Base-by-base conservation (phyloP, 2,329 filamentous ascomycete species). In the Fusarium anguioides region DNA sequence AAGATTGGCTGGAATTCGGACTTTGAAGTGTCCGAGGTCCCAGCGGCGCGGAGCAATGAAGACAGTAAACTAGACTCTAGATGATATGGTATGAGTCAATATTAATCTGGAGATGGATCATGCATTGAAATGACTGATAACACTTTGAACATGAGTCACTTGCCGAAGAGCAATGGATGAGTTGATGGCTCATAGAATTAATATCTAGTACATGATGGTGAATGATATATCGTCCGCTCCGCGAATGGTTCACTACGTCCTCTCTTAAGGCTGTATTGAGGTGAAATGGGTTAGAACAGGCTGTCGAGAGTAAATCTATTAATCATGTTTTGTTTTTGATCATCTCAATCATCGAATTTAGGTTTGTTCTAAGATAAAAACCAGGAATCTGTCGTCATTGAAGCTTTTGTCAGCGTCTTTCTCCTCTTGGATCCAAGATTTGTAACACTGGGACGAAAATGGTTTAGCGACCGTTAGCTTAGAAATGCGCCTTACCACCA, bases 391-490 rank as follows among this genome's bases (percentile, higher is more conserved):
- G 57, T 42, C 37, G 42, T 49, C 23, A 57, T 23, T 40, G 41
- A 49, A 48, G 49, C 23, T 49, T 49, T 63, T 45, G 60, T 63
- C 60, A 63, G 60, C 58, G 12, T 18, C 5, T 8, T 8, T 31
- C 29, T 31, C 12, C 4, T 5, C 11, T 15, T 9, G 29, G 29
- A 31, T 63, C 63, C 45, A 44, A 17, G 51, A 63, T 63, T 63
- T 58, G 50, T 58, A 57, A 63, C 15, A 5, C n/a, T 33, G 44
- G 18, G 12, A 27, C 55, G 3, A 41, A 40, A 21, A 4, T 1
- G 23, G 55, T 2, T 33, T 61, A 61, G 58, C 12, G 29, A n/a
- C n/a, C 15, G 20, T 20, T 39, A 31, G 63, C 56, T 66, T 66
- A 66, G 62, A 66, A 66, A 66, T 26, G 14, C 14, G 17, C 35